Evolutionary conservation across 2,329 filamentous ascomycete species (phyloP), one percentile per base, ranked within the genome.

Genomic region (Coniochaeta sp.): DNA sequence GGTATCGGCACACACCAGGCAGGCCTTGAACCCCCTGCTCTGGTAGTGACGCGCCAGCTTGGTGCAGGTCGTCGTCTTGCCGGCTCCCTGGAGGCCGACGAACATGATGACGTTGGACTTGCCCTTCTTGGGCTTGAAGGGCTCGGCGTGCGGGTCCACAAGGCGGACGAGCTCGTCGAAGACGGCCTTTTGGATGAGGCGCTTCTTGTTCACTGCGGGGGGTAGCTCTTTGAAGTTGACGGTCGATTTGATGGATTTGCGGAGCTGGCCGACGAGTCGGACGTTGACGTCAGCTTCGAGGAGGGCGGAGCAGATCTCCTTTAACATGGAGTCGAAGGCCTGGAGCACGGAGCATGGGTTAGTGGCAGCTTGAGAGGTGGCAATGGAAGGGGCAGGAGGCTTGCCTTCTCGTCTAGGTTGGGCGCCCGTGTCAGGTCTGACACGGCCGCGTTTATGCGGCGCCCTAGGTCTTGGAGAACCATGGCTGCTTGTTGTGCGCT

Each of bases 101-200:
- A 99, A 97, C 94, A 99, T 99, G 71, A 99, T 96, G 65, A 99
- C 89, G 69, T 96, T 99, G 57, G 87, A 78, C 68, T 91, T 94
- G 58, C 91, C 91, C 73, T 97, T 99, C 75, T 95, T 96, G 22
- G 92, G 91, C 68, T 95, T 94, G 78, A 96, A 99, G 0, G 92
- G 87, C 59, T 96, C 91, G 62, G 89, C 86, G 70, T 97, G 92
- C 24, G 94, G 94, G 63, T 99, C 91, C 59, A 99, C 94, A 49
- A 99, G 85, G 63, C 90, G 86, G 59, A 97, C 92, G 50, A 99
- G 84, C 69, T 97, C 91, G 66, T 99, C 92, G 69, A 95, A 99
- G 60, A 99, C 94, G 59, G 94, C 83, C 71, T 97, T 97, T 66
- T 99, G 94, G 65, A 99, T 96, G 55, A 99, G 76, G 59, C 92